Conservation (phyloP, 1,284 basidiomycete species). For the Tetrapyrgos nigripes region DNA sequence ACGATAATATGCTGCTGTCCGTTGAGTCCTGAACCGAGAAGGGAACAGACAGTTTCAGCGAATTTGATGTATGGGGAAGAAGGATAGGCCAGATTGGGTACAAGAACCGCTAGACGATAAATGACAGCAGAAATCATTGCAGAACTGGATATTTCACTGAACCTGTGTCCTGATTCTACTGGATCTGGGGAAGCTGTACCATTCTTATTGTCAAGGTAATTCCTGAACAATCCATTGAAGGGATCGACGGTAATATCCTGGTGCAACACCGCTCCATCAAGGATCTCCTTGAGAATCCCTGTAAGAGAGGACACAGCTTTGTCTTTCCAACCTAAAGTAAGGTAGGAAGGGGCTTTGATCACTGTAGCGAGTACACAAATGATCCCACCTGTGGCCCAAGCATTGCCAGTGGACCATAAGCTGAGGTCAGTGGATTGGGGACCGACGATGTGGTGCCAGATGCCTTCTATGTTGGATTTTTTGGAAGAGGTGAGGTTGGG, state of each 20-base stretch:
- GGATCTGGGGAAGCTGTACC: conserved; percentile 36
- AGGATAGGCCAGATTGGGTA: conserved; percentile 21
- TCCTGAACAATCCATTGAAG: conserved; percentile 49
- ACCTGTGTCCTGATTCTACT: conserved; percentile 37
- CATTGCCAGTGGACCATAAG: conserved; percentile 60
- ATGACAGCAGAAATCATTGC: conserved; percentile 49
- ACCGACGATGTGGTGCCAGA: conserved; percentile 57
- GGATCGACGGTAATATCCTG: conserved; percentile 49
- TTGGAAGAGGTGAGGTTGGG: too few species aligned
- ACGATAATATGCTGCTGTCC: conserved; percentile 40
- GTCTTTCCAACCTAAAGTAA: conserved; percentile 28
- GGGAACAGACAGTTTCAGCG: conserved; percentile 27
- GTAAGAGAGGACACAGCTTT: conserved; percentile 40
- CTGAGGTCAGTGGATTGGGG: conserved; percentile 49
- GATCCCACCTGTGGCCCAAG: conserved; percentile 47
- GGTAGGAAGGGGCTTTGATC: conserved; percentile 42
- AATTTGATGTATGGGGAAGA: conserved; percentile 24
- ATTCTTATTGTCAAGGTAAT: conserved; percentile 41
- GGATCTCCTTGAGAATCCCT: conserved; percentile 51
- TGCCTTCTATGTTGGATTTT: too few species aligned
- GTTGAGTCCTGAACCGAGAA: conserved; percentile 24
- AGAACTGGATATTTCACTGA: conserved; percentile 51
- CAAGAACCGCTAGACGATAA: conserved; percentile 42
- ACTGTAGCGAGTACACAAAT: conserved; percentile 54
- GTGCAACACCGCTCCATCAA: conserved; percentile 51